Base-by-base conservation (phyloP, 2,329 filamentous ascomycete species). In the Bipolaris gigantea region DNA sequence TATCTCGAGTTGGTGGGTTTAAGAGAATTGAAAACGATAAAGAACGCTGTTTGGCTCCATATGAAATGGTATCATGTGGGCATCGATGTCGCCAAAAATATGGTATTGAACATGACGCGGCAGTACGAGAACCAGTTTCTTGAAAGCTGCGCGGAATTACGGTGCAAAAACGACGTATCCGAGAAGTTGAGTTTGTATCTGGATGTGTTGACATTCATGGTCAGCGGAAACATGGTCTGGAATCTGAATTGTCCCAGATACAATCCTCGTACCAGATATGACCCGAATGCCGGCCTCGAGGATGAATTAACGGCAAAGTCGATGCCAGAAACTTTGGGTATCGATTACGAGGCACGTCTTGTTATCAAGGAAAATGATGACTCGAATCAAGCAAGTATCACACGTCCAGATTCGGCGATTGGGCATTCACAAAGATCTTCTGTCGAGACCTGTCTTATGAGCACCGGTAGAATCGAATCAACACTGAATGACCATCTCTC, bases 201-300 rank as follows among this genome's bases (percentile, higher is more conserved):
- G 7, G 27, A 51, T 11, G 42, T 27, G 19, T 19, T 51, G 11
- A 25, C 27, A 8, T 46, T 35, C n/a, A 19, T 30, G 35, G 5
- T 51, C 4, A 34, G 34, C 7, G 42, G 49, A 11, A 46, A 46
- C 7, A 10, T 41, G 10, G 42, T 51, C 32, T 51, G 42, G 49
- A 51, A 35, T 27, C 16, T 51, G 38, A 44, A 38, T 7, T 34
- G 39, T 36, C 48, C 40, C 9, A 16, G 55, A 35, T 42, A 60
- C 48, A 35, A 42, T 39, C 16, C 33, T 11, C 18, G 19, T 11
- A 2, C 74, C 73, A 3, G 71, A 39, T 50, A 50, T 13, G 33
- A 45, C 2, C 33, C 48, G 19, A 45, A 50, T 11, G 18, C 16
- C 3, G 48, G 33, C 21, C 18, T 50, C 1, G 40, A 50, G 13